Conservation (phyloP, 2,329 filamentous ascomycete species). For the Meredithiella fracta region DNA sequence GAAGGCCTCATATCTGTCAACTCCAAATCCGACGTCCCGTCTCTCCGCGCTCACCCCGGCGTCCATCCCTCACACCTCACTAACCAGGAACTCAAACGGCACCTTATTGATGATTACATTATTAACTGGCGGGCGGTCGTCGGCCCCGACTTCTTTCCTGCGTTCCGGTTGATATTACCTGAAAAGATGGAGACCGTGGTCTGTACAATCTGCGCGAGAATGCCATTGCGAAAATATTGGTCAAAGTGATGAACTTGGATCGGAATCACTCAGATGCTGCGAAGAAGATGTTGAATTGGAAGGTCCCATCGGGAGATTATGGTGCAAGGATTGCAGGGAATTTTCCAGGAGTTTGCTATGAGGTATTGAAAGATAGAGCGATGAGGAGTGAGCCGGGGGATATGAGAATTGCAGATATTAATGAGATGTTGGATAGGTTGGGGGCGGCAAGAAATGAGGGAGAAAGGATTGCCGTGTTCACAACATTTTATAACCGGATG, state of each 20-base stretch:
- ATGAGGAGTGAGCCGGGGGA: conserved; percentile 57
- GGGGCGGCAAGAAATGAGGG: conserved; percentile 61
- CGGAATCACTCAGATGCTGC: conserved; percentile 70
- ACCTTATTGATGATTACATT: conserved; percentile 77
- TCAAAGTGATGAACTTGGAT: conserved; percentile 83
- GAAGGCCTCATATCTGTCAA: conserved; percentile 65
- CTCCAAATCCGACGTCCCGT: conserved; percentile 49
- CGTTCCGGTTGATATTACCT: conserved; percentile 76
- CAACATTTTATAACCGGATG: conserved; percentile 77
- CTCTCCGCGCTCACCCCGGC: conserved; percentile 40
- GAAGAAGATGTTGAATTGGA: conserved; percentile 78
- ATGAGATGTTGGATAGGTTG: conserved; percentile 65
- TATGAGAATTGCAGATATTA: conserved; percentile 81
- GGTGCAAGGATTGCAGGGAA: conserved; percentile 61
- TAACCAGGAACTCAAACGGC: conserved; percentile 60
- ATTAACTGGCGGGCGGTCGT: conserved; percentile 74
- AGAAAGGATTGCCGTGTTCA: conserved; percentile 67
- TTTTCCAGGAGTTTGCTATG: conserved; percentile 77
- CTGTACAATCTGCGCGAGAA: conserved; percentile 94
- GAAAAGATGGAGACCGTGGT: conserved; percentile 84
- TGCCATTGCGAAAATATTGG: conserved; percentile 73
- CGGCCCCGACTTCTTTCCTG: conserved; percentile 84
- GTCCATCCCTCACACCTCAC: conserved; percentile 42
- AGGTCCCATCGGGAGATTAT: conserved; percentile 55
- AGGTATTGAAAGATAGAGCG: conserved; percentile 69